These are phyloP conservation scores for Camillea tinctor DNA, from an alignment of 2,329 filamentous ascomycete genomes.

Conservation along the genomic window DNA sequence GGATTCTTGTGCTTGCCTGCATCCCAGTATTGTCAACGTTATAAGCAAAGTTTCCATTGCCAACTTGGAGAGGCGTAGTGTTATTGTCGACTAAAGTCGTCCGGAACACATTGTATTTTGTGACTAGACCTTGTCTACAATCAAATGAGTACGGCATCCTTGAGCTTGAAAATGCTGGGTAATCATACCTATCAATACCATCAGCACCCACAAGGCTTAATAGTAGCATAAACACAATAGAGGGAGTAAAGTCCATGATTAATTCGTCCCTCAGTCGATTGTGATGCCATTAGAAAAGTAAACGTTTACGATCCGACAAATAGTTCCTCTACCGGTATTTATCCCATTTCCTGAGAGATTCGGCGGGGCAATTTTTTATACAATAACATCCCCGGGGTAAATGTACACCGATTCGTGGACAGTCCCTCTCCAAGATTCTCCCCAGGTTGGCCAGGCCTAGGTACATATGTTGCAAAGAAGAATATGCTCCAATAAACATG, in stretches of 20 bases:
- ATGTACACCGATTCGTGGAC: slow-evolving; percentile 11
- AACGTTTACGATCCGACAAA: no score
- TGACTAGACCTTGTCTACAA: slow-evolving; percentile 20
- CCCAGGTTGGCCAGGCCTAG: no score
- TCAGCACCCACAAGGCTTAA: slow-evolving; percentile 1
- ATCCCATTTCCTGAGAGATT: no score
- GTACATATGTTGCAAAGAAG: no score
- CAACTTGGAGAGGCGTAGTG: slow-evolving; percentile 30
- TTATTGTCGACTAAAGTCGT: slow-evolving; percentile 24
- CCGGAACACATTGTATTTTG: slow-evolving; percentile 24
- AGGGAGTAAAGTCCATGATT: neutral
- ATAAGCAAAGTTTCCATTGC: slow-evolving; percentile 32
- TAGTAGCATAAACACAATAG: slow-evolving; percentile 1
- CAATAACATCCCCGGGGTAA: slow-evolving; percentile 10
- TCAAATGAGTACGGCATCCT: neutral
- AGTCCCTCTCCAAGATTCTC: slow-evolving; percentile 4
- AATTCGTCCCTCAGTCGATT: no score
- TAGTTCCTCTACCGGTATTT: no score
- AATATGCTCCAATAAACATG: no score
- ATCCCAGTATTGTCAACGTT: slow-evolving; percentile 32
- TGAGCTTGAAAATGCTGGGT: neutral
- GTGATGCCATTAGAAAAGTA: no score
- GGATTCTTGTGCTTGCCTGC: slow-evolving; percentile 16
- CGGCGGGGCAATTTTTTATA: no score
- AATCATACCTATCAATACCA: slow-evolving; percentile 12